These are phyloP conservation scores for Flaveria sonorensis DNA, from an alignment of 129 eudicot species.

Conservation along the genomic window DNA sequence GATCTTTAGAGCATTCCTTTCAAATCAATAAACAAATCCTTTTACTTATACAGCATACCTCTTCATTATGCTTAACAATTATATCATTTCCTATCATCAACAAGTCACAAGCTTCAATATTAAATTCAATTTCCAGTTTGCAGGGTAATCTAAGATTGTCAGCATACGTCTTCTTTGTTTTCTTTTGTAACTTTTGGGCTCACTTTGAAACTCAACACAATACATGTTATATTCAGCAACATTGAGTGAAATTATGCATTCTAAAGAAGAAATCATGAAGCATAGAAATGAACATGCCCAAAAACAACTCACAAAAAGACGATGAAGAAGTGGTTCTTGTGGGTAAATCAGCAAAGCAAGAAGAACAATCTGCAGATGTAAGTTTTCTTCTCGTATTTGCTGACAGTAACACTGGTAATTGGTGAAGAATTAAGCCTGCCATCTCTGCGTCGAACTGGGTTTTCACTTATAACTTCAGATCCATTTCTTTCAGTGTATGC, in stretches of 20 bases:
- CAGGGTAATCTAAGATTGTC: too few relatives aligned
- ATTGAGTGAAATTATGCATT: constrained; percentile 1
- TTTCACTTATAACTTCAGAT: constrained; percentile 19
- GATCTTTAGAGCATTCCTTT: constrained; percentile 1
- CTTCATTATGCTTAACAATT: constrained; percentile 12
- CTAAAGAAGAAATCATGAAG: neutral
- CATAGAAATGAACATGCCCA: neutral
- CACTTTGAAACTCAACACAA: constrained; percentile 13
- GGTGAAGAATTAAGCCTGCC: constrained; percentile 30
- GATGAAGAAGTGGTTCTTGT: constrained; percentile 37
- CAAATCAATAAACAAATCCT: neutral
- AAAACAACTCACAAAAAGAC: constrained; percentile 49
- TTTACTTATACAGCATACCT: neutral
- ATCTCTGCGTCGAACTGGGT: constrained; percentile 22
- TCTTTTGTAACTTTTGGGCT: neutral
- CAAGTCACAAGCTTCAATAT: neutral
- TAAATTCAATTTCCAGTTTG: too few relatives aligned
- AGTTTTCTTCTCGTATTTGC: constrained; percentile 22
- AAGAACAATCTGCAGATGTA: constrained; percentile 30
- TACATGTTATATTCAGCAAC: neutral
- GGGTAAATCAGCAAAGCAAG: constrained; percentile 39
- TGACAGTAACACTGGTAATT: constrained; percentile 23
- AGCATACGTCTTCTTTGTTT: neutral
- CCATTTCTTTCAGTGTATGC: constrained; percentile 29
- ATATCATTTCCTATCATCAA: neutral